phyloP scores from a whole-genome alignment of 2,329 filamentous ascomycete species.

The Diplodia mutila region DNA sequence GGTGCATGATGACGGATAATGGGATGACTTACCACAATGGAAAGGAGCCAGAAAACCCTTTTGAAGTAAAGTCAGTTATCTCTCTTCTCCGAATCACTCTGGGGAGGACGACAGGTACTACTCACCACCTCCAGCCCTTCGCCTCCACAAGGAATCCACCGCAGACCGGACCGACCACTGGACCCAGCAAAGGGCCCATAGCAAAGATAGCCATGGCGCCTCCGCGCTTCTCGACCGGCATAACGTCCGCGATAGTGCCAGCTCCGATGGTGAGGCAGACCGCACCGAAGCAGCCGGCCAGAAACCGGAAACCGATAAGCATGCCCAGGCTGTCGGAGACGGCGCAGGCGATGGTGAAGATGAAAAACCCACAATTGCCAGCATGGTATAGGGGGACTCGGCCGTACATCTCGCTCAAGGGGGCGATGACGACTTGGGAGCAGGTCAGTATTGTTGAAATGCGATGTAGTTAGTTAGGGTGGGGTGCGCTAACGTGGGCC shows the following conservation, averaged over 20 bases:
- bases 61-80: neutral
- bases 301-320: constrained; percentile 44
- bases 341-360: constrained; percentile 53
- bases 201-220: constrained; percentile 44
- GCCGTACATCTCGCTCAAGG: constrained; percentile 43
- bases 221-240: constrained; percentile 40
- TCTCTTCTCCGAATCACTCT: neutral
- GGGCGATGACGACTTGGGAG: constrained; percentile 44
- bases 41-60: constrained; percentile 37
- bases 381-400: constrained; percentile 39
- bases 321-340: constrained; percentile 40
- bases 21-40: constrained; percentile 30
- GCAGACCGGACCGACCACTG: constrained; percentile 40
- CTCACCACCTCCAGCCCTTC: constrained; percentile 40
- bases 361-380: constrained; percentile 54
- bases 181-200: constrained; percentile 42
- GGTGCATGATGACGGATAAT: neutral
- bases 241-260: constrained; percentile 43
- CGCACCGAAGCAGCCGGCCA: constrained; percentile 41
- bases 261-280: constrained; percentile 42
- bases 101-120: neutral
- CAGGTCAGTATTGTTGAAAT: constrained; percentile 46
- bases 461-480: neutral
- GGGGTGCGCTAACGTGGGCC: constrained; percentile 38
- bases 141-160: constrained; percentile 41